Conservation (phyloP, 2,329 filamentous ascomycete species). For the Phialocephala sp. region DNA sequence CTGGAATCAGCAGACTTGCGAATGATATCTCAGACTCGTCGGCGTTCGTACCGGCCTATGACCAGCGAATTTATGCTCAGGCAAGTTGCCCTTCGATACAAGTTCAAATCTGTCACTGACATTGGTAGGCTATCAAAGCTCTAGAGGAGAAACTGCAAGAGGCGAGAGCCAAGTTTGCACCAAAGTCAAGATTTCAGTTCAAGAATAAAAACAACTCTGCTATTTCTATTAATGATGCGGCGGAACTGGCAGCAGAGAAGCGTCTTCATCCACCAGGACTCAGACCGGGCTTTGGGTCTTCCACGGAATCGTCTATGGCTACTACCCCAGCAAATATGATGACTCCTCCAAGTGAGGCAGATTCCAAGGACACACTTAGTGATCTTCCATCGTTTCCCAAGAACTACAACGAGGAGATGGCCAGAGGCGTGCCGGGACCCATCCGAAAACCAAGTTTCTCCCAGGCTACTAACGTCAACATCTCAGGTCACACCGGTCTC, state of each 20-base stretch:
- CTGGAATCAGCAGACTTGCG: constrained; percentile 79
- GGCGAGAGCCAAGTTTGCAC: constrained; percentile 69
- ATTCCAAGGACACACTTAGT: constrained; percentile 46
- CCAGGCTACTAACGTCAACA: constrained; percentile 62
- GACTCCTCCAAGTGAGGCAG: constrained; percentile 35
- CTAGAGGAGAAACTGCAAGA: constrained; percentile 80
- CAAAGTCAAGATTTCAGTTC: constrained; percentile 85
- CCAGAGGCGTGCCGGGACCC: constrained; percentile 41
- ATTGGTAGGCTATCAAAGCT: constrained; percentile 69
- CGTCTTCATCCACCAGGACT: constrained; percentile 47
- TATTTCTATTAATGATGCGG: constrained; percentile 61
- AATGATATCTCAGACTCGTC: constrained; percentile 85
- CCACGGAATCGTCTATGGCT: constrained; percentile 48
- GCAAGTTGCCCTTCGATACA: constrained; percentile 49
- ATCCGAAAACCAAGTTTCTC: constrained; percentile 69
- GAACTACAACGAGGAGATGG: constrained; percentile 65
- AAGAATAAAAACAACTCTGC: constrained; percentile 64
- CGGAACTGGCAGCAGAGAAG: constrained; percentile 56
- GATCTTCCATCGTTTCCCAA: constrained; percentile 49
- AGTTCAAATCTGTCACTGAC: constrained; percentile 43
- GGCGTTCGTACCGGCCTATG: constrained; percentile 84
- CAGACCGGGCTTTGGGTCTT: constrained; percentile 44
- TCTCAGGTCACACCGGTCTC: constrained; percentile 69
- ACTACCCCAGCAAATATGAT: constrained; percentile 42
- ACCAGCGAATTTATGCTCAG: constrained; percentile 84